Percentiles rank a stretch among this genome's conserved stretches.
Evolutionary conservation across 345 rosid species (phyloP).

Genomic region (Eucalyptus pauciflora): DNA sequence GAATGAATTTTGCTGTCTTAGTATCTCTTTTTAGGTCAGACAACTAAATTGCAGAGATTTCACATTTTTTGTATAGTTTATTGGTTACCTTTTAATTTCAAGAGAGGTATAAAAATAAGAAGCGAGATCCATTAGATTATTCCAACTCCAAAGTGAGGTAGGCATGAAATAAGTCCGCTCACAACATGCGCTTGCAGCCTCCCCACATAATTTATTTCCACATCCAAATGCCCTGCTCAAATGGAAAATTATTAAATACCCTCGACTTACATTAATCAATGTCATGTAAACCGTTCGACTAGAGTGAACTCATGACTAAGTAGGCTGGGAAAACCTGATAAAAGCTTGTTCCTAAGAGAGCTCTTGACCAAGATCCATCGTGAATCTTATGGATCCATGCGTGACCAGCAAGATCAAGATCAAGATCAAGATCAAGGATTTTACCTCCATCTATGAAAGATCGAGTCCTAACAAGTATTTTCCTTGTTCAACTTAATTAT

Average conservation of each 20-base stretch:
- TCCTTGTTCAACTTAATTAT: background rate
- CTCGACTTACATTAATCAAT: background rate
- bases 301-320: background rate
- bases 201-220: slow-evolving; percentile 6
- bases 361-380: background rate
- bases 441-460: background rate
- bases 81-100: background rate
- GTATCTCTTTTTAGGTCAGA: background rate
- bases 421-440: background rate
- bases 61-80: background rate
- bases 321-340: background rate
- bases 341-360: background rate
- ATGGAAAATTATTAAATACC: background rate
- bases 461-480: background rate
- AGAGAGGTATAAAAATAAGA: background rate
- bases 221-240: slow-evolving; percentile 12
- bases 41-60: background rate
- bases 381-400: background rate
- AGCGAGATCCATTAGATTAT: background rate
- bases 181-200: slow-evolving; percentile 1
- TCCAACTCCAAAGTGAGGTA: background rate
- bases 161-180: background rate
- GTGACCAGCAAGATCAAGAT: background rate
- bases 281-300: background rate
- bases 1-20: background rate